phyloP scores from a whole-genome alignment of 352 stramenopile species.

The Pythium utonaiense region DNA sequence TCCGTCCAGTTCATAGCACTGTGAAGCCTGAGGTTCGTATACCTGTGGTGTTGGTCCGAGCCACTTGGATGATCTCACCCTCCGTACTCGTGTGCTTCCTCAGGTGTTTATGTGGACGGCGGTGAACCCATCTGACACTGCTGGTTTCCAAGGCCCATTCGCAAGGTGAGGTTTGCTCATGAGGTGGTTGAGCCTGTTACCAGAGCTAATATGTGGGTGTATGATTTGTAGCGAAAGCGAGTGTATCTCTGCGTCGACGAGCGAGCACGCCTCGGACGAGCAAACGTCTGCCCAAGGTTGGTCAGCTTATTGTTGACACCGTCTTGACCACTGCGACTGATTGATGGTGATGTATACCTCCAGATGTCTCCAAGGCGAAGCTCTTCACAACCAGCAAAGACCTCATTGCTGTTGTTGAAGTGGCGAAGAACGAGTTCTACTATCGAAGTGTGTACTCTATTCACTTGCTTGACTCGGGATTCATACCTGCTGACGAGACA shows the following conservation, averaged over 20 bases:
- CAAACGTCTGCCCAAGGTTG: constrained; percentile 15
- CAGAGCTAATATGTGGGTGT: no score
- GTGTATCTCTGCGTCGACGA: constrained; percentile 24
- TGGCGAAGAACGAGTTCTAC: constrained; percentile 43
- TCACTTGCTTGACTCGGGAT: not conserved
- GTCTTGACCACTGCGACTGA: not conserved
- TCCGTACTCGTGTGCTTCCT: not conserved
- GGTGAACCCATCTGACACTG: not conserved
- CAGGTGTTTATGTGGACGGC: constrained; percentile 17
- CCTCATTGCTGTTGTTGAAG: constrained; percentile 48
- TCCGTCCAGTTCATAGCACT: constrained; percentile 38
- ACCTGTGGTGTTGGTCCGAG: not conserved
- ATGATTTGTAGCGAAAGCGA: constrained; percentile 23
- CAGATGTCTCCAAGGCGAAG: constrained; percentile 29
- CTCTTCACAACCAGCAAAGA: constrained; percentile 34
- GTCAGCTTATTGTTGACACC: not conserved
- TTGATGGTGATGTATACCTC: not conserved
- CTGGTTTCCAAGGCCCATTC: constrained; percentile 4
- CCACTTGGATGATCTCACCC: not conserved
- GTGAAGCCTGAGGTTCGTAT: constrained; percentile 13
- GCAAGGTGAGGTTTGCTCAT: not conserved
- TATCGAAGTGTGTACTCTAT: constrained; percentile 43
- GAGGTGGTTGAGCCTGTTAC: no score
- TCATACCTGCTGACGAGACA: not conserved
- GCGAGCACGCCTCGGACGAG: not conserved